These are phyloP conservation scores for Pestalotiopsis sp. DNA, from an alignment of 2,329 filamentous ascomycete genomes.

Conservation along the genomic window DNA sequence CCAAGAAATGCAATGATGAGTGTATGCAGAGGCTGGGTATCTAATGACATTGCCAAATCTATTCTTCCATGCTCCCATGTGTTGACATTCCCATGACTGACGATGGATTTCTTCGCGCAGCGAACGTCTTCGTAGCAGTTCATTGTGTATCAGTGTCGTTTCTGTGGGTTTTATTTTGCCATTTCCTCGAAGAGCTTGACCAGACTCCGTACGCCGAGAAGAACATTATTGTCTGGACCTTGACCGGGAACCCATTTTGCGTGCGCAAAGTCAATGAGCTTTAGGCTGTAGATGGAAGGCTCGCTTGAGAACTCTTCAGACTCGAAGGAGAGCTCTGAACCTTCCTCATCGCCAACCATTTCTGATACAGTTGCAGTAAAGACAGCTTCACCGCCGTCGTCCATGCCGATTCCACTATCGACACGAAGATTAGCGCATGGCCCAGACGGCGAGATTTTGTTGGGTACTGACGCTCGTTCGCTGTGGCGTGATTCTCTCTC, in stretches of 20 bases:
- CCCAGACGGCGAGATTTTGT: slow-evolving; percentile 24
- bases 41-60: background rate
- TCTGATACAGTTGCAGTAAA: slow-evolving; percentile 6
- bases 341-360: slow-evolving; percentile 33
- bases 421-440: slow-evolving; percentile 44
- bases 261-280: slow-evolving; percentile 97
- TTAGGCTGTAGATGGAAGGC: slow-evolving; percentile 70
- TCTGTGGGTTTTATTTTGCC: slow-evolving; percentile 33
- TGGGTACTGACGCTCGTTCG: slow-evolving; percentile 36
- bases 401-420: slow-evolving; percentile 59
- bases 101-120: background rate
- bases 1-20: background rate
- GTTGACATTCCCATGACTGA: background rate
- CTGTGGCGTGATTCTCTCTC: slow-evolving; percentile 21
- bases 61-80: background rate
- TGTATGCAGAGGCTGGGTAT: background rate
- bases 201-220: slow-evolving; percentile 75
- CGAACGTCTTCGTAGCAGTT: background rate
- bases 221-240: slow-evolving; percentile 83
- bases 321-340: slow-evolving; percentile 52
- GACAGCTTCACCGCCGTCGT: slow-evolving; percentile 40
- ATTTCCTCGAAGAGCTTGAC: slow-evolving; percentile 72
- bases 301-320: slow-evolving; percentile 54
- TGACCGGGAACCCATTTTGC: slow-evolving; percentile 80
- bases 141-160: background rate